phyloP scores from a whole-genome alignment of 208 protist species.

The Wallacemonas sp. region DNA sequence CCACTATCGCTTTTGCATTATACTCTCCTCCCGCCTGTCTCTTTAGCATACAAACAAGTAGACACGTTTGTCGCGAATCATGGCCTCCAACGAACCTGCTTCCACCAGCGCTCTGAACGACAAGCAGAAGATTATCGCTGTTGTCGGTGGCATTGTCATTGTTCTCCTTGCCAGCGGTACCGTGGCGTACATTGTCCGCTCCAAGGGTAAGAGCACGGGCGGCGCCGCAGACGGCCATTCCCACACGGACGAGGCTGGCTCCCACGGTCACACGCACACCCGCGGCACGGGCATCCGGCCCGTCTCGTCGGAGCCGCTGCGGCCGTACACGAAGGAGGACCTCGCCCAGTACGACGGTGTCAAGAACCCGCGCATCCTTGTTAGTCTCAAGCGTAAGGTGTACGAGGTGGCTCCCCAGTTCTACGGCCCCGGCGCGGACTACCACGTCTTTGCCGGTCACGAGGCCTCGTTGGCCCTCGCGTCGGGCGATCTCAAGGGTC shows the following conservation, averaged over 20 bases:
- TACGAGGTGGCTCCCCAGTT: conserved; percentile 86
- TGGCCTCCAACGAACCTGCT: neutral
- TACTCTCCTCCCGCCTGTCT: too few relatives aligned
- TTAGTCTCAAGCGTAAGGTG: conserved; percentile 82
- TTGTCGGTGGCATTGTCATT: conserved; percentile 20
- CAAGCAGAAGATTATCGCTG: conserved; percentile 17
- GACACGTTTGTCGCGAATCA: too few relatives aligned
- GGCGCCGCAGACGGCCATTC: neutral
- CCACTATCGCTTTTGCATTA: too few relatives aligned
- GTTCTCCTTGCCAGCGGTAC: conserved; percentile 16
- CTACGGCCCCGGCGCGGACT: conserved; percentile 78
- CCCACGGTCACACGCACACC: conserved; percentile 25
- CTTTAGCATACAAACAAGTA: too few relatives aligned
- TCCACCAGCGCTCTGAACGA: neutral
- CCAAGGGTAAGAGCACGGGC: conserved; percentile 29
- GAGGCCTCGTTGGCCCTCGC: conserved; percentile 73
- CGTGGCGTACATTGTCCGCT: conserved; percentile 23
- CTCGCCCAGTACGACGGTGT: conserved; percentile 72
- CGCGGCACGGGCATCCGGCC: conserved; percentile 56
- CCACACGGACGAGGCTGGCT: conserved; percentile 6
- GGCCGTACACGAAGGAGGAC: conserved; percentile 71
- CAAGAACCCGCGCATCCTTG: conserved; percentile 53
- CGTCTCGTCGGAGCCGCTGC: conserved; percentile 37
- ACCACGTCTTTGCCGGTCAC: conserved; percentile 79
- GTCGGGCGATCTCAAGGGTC: conserved; percentile 53